Conservation (phyloP, 805 yeast genomes). For the Yamadazyma laniorum region DNA sequence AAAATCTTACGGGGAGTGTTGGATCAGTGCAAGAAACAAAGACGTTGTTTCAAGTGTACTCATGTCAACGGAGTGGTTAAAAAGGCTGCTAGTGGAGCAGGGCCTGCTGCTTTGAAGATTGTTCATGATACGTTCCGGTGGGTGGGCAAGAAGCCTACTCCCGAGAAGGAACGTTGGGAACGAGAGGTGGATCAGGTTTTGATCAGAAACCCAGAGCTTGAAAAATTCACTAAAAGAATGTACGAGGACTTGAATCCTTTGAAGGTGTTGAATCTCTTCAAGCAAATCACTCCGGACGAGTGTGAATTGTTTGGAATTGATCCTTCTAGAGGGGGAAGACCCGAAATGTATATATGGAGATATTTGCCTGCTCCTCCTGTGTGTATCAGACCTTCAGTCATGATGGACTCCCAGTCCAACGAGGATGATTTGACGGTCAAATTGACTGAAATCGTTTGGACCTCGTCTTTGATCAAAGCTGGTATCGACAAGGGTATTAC, state of each 20-base stretch:
- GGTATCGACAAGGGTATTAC: slow-evolving; percentile 95
- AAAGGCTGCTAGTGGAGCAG: slow-evolving; percentile 88
- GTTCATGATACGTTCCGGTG: slow-evolving; percentile 95
- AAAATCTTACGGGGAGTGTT: slow-evolving; percentile 73
- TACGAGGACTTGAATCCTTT: slow-evolving; percentile 93
- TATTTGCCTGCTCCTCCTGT: slow-evolving; percentile 99
- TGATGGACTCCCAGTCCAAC: slow-evolving; percentile 88
- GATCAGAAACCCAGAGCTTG: slow-evolving; percentile 79
- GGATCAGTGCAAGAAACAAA: slow-evolving; percentile 94
- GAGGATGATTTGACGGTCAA: slow-evolving; percentile 98
- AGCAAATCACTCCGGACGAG: slow-evolving; percentile 80
- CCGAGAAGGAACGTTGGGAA: slow-evolving; percentile 86
- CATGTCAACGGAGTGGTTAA: slow-evolving; percentile 95
- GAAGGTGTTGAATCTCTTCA: slow-evolving; percentile 81
- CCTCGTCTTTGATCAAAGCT: slow-evolving; percentile 88
- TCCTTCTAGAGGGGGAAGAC: slow-evolving; percentile 83
- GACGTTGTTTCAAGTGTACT: slow-evolving; percentile 85
- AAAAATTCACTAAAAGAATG: slow-evolving; percentile 79
- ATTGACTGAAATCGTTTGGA: slow-evolving; percentile 94
- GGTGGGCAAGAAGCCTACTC: slow-evolving; percentile 85
- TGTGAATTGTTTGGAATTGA: slow-evolving; percentile 92
- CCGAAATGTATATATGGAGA: slow-evolving; percentile 96
- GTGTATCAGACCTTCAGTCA: slow-evolving; percentile 95
- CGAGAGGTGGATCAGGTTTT: slow-evolving; percentile 77
- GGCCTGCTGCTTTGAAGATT: slow-evolving; percentile 91